Conservation (phyloP, 192 early-diverging fungal genomes). For the Phycomyces nitens region DNA sequence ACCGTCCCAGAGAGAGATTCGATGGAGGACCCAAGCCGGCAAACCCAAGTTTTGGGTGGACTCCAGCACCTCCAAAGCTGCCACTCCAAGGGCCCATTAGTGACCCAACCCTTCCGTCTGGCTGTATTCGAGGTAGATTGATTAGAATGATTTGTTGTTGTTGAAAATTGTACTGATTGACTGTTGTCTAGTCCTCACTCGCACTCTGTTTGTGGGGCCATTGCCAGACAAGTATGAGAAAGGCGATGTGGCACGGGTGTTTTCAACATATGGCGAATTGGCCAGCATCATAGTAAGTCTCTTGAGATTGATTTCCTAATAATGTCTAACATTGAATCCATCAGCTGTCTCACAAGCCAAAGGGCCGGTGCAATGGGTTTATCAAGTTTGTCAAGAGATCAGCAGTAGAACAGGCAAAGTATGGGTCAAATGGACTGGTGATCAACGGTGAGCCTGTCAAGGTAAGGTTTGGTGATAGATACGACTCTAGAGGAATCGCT, state of each 20-base stretch:
- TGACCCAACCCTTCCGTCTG: constrained; percentile 24
- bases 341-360: constrained; percentile 11
- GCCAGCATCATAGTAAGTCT: constrained; percentile 35
- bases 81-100: constrained; percentile 1
- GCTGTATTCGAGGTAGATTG: constrained; percentile 34
- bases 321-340: no score
- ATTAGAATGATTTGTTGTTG: no score
- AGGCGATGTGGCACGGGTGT: constrained; percentile 21
- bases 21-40: not conserved
- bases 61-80: not conserved
- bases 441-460: constrained; percentile 21
- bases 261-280: constrained; percentile 28
- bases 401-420: constrained; percentile 11
- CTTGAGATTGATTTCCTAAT: no score
- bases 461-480: not conserved
- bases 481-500: no score
- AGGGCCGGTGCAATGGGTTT: constrained; percentile 16
- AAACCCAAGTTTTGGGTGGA: not conserved
- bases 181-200: constrained; percentile 34
- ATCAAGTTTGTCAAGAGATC: constrained; percentile 14
- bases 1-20: not conserved
- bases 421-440: not conserved
- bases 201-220: constrained; percentile 37
- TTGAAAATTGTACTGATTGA: no score
- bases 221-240: constrained; percentile 24